Evolutionary conservation across 2,329 filamentous ascomycete genomes (phyloP).

Genomic region (Exophiala sp.): DNA sequence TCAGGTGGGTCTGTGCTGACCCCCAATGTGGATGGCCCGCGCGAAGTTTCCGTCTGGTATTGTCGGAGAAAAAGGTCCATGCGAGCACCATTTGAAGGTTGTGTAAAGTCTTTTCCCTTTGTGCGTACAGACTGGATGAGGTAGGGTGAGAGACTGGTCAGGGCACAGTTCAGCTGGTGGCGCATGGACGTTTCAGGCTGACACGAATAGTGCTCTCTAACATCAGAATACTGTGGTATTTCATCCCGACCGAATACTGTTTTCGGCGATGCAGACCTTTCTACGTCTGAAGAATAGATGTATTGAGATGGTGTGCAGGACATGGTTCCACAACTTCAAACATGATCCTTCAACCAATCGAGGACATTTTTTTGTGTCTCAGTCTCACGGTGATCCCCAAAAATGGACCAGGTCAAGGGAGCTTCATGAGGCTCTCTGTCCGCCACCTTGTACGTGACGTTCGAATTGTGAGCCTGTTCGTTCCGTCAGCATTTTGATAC

Average conservation of each 20-base stretch:
- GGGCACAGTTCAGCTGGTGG: too few relatives aligned
- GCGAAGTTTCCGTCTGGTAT: neutral
- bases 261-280: too few relatives aligned
- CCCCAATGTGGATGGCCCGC: neutral
- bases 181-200: too few relatives aligned
- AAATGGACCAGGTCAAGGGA: conserved; percentile 37
- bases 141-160: too few relatives aligned
- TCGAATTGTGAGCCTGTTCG: conserved; percentile 13
- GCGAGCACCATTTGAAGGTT: neutral
- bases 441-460: conserved; percentile 35
- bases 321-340: neutral
- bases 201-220: too few relatives aligned
- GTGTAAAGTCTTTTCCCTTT: neutral
- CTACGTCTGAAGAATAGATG: too few relatives aligned
- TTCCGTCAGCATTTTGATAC: neutral
- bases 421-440: conserved; percentile 40
- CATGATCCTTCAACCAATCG: conserved; percentile 29
- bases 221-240: too few relatives aligned
- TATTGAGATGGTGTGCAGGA: too few relatives aligned
- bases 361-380: conserved; percentile 37
- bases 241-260: too few relatives aligned
- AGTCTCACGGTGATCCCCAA: conserved; percentile 36
- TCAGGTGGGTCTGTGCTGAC: neutral
- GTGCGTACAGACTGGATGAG: too few relatives aligned
- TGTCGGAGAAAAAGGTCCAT: neutral